A percentile compares a stretch with the other conserved stretches of the same genome.
These are phyloP conservation scores for Tylopilus intermedius DNA, from an alignment of 768 basidiomycete genomes.

Conservation along the genomic window DNA sequence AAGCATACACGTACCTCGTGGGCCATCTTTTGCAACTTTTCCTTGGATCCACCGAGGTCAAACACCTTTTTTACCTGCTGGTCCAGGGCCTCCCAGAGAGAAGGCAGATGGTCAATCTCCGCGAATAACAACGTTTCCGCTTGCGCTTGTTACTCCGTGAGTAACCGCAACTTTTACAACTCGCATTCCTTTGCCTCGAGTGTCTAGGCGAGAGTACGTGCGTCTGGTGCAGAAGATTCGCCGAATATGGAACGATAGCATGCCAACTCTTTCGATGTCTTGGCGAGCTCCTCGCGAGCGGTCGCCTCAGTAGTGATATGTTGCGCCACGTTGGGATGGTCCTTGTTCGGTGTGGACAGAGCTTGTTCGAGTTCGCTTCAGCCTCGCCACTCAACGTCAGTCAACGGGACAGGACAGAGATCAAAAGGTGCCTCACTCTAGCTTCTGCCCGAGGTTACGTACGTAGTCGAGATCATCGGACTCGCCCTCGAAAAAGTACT, in stretches of 20 bases:
- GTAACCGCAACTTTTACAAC: slow-evolving; percentile 54
- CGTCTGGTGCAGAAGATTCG: slow-evolving; percentile 47
- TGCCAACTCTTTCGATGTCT: slow-evolving; percentile 44
- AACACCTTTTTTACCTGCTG: slow-evolving; percentile 79
- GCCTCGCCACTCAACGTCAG: slow-evolving; percentile 41
- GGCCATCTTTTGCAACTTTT: slow-evolving; percentile 55
- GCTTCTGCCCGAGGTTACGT: slow-evolving; percentile 46
- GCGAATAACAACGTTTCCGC: slow-evolving; percentile 72
- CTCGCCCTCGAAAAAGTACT: slow-evolving; percentile 58
- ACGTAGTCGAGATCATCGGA: slow-evolving; percentile 50
- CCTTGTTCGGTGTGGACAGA: slow-evolving; percentile 39
- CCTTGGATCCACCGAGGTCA: slow-evolving; percentile 65
- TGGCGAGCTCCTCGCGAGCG: slow-evolving; percentile 43
- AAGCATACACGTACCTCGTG: slow-evolving; percentile 55
- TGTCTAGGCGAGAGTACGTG: slow-evolving; percentile 44
- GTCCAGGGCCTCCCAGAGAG: slow-evolving; percentile 82
- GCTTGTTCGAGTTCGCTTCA: slow-evolving; percentile 53
- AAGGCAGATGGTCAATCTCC: slow-evolving; percentile 81
- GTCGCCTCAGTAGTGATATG: slow-evolving; percentile 49
- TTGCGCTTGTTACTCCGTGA: slow-evolving; percentile 59
- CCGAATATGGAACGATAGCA: slow-evolving; percentile 66
- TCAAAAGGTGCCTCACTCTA: slow-evolving; percentile 42
- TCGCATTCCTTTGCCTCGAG: slow-evolving; percentile 68
- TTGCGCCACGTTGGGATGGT: slow-evolving; percentile 49
- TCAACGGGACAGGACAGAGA: background rate